Evolutionary conservation across 2,329 filamentous ascomycete species (phyloP).

Genomic region (Diaporthe sp.): DNA sequence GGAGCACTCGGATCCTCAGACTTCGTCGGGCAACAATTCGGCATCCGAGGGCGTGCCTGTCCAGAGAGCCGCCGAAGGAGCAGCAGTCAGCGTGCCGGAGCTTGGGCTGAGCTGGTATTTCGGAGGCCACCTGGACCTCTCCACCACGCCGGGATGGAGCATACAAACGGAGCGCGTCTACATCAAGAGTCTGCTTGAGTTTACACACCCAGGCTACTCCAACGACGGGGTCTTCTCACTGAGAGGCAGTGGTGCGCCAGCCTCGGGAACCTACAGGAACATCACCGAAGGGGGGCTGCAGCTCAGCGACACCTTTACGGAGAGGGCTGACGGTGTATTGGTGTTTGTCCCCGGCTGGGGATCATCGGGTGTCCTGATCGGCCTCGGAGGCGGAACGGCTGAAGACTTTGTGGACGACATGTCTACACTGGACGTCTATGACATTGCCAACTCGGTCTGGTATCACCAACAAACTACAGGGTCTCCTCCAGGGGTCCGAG

Average conservation of each 20-base stretch:
- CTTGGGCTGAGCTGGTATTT: constrained; percentile 84
- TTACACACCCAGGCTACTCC: constrained; percentile 78
- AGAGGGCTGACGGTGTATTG: constrained; percentile 80
- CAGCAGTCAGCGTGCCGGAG: constrained; percentile 77
- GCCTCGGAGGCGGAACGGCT: constrained; percentile 79
- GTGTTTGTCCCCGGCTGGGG: constrained; percentile 84
- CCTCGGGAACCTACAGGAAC: constrained; percentile 77
- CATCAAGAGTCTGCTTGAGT: constrained; percentile 81
- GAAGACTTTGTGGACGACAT: constrained; percentile 70
- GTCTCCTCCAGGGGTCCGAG: constrained; percentile 72
- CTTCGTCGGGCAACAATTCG: constrained; percentile 74
- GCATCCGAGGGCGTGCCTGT: constrained; percentile 68
- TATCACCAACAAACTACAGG: constrained; percentile 81
- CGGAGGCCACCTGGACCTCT: constrained; percentile 78
- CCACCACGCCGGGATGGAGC: constrained; percentile 75
- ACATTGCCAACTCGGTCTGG: constrained; percentile 79
- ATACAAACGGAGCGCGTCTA: constrained; percentile 74
- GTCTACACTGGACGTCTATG: constrained; percentile 77
- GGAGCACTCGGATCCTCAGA: constrained; percentile 72
- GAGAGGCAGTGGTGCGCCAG: constrained; percentile 68
- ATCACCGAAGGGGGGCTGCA: constrained; percentile 81
- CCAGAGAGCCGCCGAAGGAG: constrained; percentile 80
- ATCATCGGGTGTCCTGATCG: constrained; percentile 77
- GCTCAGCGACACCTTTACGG: constrained; percentile 75
- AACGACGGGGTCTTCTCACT: constrained; percentile 75